phyloP scores from a whole-genome alignment of 2,329 filamentous ascomycete genomes.

The Colletotrichum melonis region DNA sequence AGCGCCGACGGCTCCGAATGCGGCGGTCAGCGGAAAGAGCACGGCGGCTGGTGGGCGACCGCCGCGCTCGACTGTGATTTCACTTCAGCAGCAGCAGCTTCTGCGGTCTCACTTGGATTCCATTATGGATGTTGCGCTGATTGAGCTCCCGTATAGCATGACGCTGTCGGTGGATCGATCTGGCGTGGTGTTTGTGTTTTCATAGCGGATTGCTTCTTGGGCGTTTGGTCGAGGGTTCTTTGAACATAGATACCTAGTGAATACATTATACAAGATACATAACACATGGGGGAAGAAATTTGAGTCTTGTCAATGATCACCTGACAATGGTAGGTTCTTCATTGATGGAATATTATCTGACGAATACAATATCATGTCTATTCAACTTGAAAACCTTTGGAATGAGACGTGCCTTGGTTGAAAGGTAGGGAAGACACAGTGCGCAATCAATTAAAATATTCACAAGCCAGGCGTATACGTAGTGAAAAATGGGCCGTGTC shows the following conservation, averaged over 20 bases:
- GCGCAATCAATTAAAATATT: background rate
- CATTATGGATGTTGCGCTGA: constrained; percentile 86
- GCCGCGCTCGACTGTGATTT: constrained; percentile 85
- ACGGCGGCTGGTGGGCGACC: constrained; percentile 54
- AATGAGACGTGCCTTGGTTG: too few species aligned
- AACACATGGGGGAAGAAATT: background rate
- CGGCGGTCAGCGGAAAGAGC: constrained; percentile 45
- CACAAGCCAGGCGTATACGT: background rate
- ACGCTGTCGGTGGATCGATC: constrained; percentile 89
- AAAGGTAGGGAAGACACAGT: background rate
- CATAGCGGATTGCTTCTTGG: constrained; percentile 6
- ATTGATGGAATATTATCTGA: too few species aligned
- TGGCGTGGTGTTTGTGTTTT: constrained; percentile 88
- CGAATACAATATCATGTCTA: too few species aligned
- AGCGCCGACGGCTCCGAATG: constrained; percentile 45
- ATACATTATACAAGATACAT: constrained; percentile 1
- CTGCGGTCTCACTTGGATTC: constrained; percentile 88
- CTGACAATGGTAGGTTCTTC: background rate
- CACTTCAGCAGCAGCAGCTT: constrained; percentile 86
- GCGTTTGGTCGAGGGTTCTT: constrained; percentile 6
- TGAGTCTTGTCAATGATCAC: background rate
- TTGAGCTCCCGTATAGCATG: constrained; percentile 94
- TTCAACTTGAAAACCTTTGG: too few species aligned
- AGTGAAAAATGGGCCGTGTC: too few species aligned
- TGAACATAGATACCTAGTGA: constrained; percentile 26